phyloP scores from a whole-genome alignment of 1,139 yeast genomes.

The Yamadazyma jaroonii region DNA sequence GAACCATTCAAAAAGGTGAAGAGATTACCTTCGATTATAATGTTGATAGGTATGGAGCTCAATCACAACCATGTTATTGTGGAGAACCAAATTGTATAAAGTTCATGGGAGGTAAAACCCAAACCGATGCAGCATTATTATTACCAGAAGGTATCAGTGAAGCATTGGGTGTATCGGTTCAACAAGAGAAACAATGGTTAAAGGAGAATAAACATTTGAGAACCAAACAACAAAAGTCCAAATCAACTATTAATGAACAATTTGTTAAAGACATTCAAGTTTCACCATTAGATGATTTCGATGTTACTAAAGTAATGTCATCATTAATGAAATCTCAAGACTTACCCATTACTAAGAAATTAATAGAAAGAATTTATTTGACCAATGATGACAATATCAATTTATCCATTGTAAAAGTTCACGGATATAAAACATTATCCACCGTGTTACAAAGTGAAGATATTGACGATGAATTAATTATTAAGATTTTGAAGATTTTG shows the following conservation, averaged over 20 bases:
- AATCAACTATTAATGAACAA: slow-evolving; percentile 57
- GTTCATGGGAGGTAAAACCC: slow-evolving; percentile 93
- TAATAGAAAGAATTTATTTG: slow-evolving; percentile 62
- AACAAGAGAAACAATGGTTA: slow-evolving; percentile 62
- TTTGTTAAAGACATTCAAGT: slow-evolving; percentile 62
- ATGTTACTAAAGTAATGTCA: slow-evolving; percentile 78
- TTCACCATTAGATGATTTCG: slow-evolving; percentile 50
- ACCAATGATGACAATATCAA: slow-evolving; percentile 58
- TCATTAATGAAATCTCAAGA: slow-evolving; percentile 79
- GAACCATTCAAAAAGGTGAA: slow-evolving; percentile 72
- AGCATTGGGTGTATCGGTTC: slow-evolving; percentile 75
- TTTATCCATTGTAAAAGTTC: slow-evolving; percentile 65
- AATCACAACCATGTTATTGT: slow-evolving; percentile 91
- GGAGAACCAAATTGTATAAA: slow-evolving; percentile 92
- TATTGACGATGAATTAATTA: slow-evolving; percentile 41
- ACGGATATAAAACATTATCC: slow-evolving; percentile 82
- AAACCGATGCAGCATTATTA: slow-evolving; percentile 82
- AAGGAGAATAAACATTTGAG: slow-evolving; percentile 53
- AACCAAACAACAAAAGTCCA: slow-evolving; percentile 51
- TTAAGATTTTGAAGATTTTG: slow-evolving; percentile 55
- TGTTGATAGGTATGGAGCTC: slow-evolving; percentile 94
- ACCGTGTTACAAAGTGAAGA: slow-evolving; percentile 44
- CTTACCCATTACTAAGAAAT: slow-evolving; percentile 57
- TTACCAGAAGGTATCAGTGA: slow-evolving; percentile 82
- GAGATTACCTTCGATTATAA: slow-evolving; percentile 95